Base-by-base conservation (phyloP, 148 eudicot genomes). In the Rhododendron simsii region DNA sequence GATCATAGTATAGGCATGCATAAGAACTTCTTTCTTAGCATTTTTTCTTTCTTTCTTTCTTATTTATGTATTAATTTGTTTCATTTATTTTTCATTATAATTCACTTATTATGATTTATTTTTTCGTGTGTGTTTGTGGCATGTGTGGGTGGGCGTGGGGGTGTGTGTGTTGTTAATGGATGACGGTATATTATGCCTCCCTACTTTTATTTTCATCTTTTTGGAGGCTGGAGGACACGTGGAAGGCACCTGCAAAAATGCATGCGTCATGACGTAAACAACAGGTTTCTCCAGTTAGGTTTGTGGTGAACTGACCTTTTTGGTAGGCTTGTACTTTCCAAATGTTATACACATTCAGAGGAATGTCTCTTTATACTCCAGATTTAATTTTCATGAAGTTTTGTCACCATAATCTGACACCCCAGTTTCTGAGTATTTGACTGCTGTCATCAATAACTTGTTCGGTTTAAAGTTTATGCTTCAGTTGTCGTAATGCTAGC, bases 401-500 rank as follows among this genome's bases (percentile, higher is more conserved):
- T 14, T 11, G 18, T 21, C 79, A 1, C 33, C 59, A 30, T 44
- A 30, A 20, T 48, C 28, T 26, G 85, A 69, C 59, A 15, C 20
- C 41, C 77, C 37, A 18, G 35, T 71, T 75, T 55, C n/a, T 51
- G 67, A 12, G 51, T 75, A 75, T 50, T 74, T 18, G 69, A 51
- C 76, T 23, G 7, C 81, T 75, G 35, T 33, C 81, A 23, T 33
- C 37, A 55, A 35, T 84, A 30, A 41, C 77, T 51, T 84, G 21
- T 51, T 37, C 10, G 20, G 45, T 83, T 44, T 65, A 37, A 83
- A 45, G 47, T 59, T 47, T 73, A n/a, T 73, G 73, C 16, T 20
- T 57, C 47, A n/a, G 18, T 44, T 71, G 65, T 53, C 26, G 13
- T 85, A 74, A 87, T 50, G 78, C 7, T 83, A 79, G 78, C 79